A percentile compares a stretch with the other conserved stretches of the same genome.
Conservation (phyloP, 1,139 yeast genomes). For the Saccharomycopsis hybrid region DNA sequence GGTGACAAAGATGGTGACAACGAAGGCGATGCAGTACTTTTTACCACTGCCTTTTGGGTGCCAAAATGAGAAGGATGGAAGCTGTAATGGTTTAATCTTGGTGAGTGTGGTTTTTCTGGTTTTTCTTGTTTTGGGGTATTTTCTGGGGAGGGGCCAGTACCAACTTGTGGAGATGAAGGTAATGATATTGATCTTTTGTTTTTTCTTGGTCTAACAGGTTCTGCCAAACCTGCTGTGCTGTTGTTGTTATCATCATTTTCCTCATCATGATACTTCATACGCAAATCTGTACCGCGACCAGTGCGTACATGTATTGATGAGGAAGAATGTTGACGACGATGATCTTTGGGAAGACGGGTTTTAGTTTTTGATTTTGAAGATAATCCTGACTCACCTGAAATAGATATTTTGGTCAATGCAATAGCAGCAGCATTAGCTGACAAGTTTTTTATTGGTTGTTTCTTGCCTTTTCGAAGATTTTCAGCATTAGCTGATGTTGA, state of each 20-base stretch:
- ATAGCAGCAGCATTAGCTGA: conserved; percentile 24
- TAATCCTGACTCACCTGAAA: background rate
- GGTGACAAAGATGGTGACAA: conserved; percentile 32
- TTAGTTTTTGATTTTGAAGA: conserved; percentile 20
- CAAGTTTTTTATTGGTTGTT: conserved; percentile 24
- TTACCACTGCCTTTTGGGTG: too few species aligned
- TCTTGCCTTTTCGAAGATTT: background rate
- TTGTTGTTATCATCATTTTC: conserved; percentile 29
- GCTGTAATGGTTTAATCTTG: too few species aligned
- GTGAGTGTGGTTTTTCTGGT: background rate
- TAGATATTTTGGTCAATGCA: conserved; percentile 29
- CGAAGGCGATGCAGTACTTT: too few species aligned
- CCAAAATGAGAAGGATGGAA: too few species aligned
- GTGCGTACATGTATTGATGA: background rate
- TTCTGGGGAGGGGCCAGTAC: background rate
- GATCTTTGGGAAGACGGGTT: conserved; percentile 5
- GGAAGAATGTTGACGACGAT: conserved; percentile 5
- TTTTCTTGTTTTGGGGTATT: background rate
- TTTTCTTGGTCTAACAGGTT: background rate
- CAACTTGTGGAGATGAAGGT: conserved; percentile 8
- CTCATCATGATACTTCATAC: conserved; percentile 17
- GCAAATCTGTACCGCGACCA: conserved; percentile 8
- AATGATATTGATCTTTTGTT: conserved; percentile 7
- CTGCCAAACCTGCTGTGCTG: background rate
- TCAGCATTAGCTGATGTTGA: conserved; percentile 17